Percentiles rank a stretch among this genome's conserved stretches.
These are phyloP conservation scores for Ascoidea rubescens DNA, from an alignment of 805 yeast genomes.

Conservation along the genomic window DNA sequence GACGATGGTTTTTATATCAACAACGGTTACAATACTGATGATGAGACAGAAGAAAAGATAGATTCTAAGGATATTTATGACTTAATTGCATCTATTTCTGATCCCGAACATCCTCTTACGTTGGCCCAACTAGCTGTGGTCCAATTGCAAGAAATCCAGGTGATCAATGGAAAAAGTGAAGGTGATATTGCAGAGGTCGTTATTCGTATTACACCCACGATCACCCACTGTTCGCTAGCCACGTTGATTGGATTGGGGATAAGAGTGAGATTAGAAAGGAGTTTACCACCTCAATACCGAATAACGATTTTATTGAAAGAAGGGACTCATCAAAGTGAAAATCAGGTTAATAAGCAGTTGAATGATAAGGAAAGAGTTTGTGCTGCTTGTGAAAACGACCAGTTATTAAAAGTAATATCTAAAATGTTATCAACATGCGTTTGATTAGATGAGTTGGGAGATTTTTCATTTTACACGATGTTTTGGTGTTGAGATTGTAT, in stretches of 20 bases:
- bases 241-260: conserved; percentile 93
- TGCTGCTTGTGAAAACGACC: conserved; percentile 97
- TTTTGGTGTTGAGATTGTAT: too few relatives aligned
- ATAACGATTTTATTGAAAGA: conserved; percentile 69
- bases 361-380: conserved; percentile 97
- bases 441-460: too few relatives aligned
- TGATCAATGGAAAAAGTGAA: conserved; percentile 40
- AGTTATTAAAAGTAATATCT: conserved; percentile 75
- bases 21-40: conserved; percentile 14
- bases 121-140: conserved; percentile 92
- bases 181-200: conserved; percentile 54
- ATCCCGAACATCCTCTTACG: conserved; percentile 95
- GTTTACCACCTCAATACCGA: conserved; percentile 75
- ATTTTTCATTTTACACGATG: too few relatives aligned
- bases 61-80: conserved; percentile 88
- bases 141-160: conserved; percentile 65
- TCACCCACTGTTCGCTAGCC: conserved; percentile 94
- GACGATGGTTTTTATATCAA: conserved; percentile 10
- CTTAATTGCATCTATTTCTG: conserved; percentile 73
- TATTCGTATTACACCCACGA: conserved; percentile 89
- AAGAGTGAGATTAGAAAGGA: conserved; percentile 78
- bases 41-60: conserved; percentile 29
- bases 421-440: conserved; percentile 79
- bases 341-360: conserved; percentile 89
- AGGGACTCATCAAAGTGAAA: conserved; percentile 92